Base-by-base conservation (phyloP, 1,139 yeast species). In the Sugiyamaella grinbergsii region DNA sequence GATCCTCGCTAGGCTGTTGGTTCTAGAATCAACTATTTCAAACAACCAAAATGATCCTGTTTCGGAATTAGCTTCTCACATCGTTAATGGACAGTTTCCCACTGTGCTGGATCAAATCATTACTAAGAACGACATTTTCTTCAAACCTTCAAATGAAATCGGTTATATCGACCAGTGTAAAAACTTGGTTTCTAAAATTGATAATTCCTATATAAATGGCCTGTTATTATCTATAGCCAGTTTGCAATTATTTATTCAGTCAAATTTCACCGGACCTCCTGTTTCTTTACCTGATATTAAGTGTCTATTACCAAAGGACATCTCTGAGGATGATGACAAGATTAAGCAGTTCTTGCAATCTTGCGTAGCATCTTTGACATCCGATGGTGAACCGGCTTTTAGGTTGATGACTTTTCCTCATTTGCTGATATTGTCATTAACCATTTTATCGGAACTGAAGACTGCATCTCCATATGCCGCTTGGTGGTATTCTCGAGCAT, bases 261-360 rank as follows among this genome's bases (percentile, higher is more conserved):
- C 79, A 49, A 91, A 91, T 65, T 87, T 77, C 64, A 88, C 96
- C 0, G 98, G 98, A 3, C 98, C 98, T 1, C 75, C 76, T 22
- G 64, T 82, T 0, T 73, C 74, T 0, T 62, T 72, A 33, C 69
- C 68, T 2, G 62, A 51, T 18, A 18, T 50, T 26, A 42, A 18
- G 6, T 6, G 34, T 15, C 24, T 38, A 7, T 18, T 50, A 7
- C 33, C 44, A 7, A 3, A 8, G 6, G 20, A 42, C 7, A 13
- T 41, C n/a, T 7, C 20, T 13, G 37, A 4, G 2, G 47, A 44
- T 18, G 43, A 23, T 16, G 32, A 40, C 8, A 13, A 18, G 13
- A 15, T 18, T 13, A 16, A 29, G 3, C 11, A 16, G 3, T 45
- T 45, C 19, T 31, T 37, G 7, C 37, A 37, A 8, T 37, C 42